These are phyloP conservation scores for Leccinum arenicola DNA, from an alignment of 768 basidiomycete genomes.

Conservation along the genomic window DNA sequence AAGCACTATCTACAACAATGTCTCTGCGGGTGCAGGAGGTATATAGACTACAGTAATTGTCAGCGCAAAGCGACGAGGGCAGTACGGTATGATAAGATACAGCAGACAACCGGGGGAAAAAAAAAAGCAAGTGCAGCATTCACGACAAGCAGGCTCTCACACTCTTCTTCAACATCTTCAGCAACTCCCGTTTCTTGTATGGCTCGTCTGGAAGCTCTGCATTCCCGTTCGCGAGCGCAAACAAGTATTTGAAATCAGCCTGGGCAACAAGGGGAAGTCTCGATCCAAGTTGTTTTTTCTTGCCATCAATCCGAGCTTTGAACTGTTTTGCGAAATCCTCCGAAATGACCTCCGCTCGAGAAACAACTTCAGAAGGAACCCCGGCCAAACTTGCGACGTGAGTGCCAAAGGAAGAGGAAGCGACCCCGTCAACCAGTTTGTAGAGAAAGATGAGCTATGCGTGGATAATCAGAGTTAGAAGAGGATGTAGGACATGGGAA, in stretches of 20 bases:
- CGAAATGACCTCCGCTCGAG: conserved; percentile 85
- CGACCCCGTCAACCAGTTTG: conserved; percentile 87
- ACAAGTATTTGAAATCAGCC: conserved; percentile 86
- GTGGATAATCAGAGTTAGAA: not conserved
- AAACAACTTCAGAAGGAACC: conserved; percentile 80
- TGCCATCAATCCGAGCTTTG: conserved; percentile 69
- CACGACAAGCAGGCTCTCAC: conserved; percentile 29
- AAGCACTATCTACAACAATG: not conserved
- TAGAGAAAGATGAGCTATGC: conserved; percentile 87
- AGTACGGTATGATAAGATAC: conserved; percentile 14
- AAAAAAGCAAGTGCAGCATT: conserved; percentile 1
- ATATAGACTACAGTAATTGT: not conserved
- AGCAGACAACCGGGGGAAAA: conserved; percentile 6
- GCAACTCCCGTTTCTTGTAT: conserved; percentile 49
- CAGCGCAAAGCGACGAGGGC: not conserved
- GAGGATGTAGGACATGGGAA: not conserved
- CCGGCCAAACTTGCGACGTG: conserved; percentile 96
- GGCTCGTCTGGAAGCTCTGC: conserved; percentile 50
- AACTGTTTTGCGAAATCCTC: conserved; percentile 86
- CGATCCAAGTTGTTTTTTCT: conserved; percentile 49
- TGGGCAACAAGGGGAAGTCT: conserved; percentile 77
- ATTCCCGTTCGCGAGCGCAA: conserved; percentile 56
- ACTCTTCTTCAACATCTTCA: conserved; percentile 51
- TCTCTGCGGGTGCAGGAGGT: conserved; percentile 5
- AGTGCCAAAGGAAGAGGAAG: conserved; percentile 86